Evolutionary conservation across 257 asterid genomes (phyloP).

Genomic region (Solanum sejunctum): DNA sequence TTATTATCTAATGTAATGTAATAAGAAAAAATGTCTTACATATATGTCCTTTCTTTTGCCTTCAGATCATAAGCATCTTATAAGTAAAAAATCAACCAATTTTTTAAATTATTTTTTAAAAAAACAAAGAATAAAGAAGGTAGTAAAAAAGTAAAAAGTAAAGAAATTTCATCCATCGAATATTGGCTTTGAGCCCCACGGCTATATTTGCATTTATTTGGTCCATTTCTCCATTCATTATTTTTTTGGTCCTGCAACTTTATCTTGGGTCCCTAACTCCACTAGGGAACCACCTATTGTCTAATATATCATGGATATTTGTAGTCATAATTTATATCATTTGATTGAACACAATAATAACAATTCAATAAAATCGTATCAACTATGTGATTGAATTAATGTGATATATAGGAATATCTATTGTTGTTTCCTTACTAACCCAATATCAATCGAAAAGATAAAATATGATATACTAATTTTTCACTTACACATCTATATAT

Average conservation of each 20-base stretch:
- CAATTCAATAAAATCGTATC: no score
- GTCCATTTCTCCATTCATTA: constrained; percentile 2
- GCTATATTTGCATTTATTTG: not conserved
- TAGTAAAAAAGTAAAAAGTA: not conserved
- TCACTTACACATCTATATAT: not conserved
- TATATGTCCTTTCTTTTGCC: not conserved
- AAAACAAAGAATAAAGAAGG: not conserved
- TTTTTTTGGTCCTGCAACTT: not conserved
- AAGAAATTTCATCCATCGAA: not conserved
- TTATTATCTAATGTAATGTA: not conserved
- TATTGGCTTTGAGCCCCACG: not conserved
- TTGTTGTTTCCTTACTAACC: no score
- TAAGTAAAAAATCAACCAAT: not conserved
- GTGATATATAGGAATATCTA: no score
- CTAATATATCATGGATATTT: not conserved
- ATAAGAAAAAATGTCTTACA: not conserved
- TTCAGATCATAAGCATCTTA: not conserved
- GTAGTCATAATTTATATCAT: not conserved
- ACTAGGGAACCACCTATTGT: not conserved
- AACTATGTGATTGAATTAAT: no score
- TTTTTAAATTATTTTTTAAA: no score
- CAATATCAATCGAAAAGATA: no score
- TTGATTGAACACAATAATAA: no score
- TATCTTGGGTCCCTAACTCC: not conserved
- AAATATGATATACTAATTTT: no score